Evolutionary conservation across 2,329 filamentous ascomycete species (phyloP), one percentile per base, ranked within the genome.

Genomic region (Fusarium tuaranense): DNA sequence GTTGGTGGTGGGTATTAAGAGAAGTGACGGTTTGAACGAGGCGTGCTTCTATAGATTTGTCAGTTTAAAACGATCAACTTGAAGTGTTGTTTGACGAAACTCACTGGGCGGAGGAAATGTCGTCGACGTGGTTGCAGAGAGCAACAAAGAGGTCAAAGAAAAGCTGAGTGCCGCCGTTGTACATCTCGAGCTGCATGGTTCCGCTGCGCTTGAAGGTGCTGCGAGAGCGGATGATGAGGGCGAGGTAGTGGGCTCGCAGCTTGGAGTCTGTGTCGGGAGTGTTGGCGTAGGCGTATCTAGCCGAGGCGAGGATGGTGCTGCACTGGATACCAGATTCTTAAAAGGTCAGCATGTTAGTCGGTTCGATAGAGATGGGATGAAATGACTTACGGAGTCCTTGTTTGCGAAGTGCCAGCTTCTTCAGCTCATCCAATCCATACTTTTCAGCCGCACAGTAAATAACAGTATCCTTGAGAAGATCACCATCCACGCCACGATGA

Each of bases 151-250:
- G 87, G 81, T 98, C 95, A 81, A 98, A 98, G 86, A 97, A 98
- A 69, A 97, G 87, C 80, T 93, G 89, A 1, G 87, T 93, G 64
- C 94, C 94, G 32, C 95, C 95, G 71, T 91, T 90, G 82, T 93
- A 93, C 95, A 98, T 98, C 86, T 98, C 95, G 76, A 94, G 90
- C 84, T 98, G 95, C 95, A 98, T 97, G 5, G 95, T 98, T 65
- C 95, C 95, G 83, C 95, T 97, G 65, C 94, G 89, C 88, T 97
- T 98, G 85, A 98, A 98, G 3, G 94, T 97, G 80, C 90, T 90
- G 76, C 95, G 91, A 78, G 93, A 94, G 75, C 95, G 92, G 81
- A 98, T 97, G 84, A 98, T 97, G 80, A 98, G 91, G 20, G 95
- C 95, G 41, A 98, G 91, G 78, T 97, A 98, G 83, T 98, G 95